Percentiles rank a stretch among this genome's conserved stretches.
phyloP scores from a whole-genome alignment of 352 stramenopile genomes.

The Phytophthora sp. region DNA sequence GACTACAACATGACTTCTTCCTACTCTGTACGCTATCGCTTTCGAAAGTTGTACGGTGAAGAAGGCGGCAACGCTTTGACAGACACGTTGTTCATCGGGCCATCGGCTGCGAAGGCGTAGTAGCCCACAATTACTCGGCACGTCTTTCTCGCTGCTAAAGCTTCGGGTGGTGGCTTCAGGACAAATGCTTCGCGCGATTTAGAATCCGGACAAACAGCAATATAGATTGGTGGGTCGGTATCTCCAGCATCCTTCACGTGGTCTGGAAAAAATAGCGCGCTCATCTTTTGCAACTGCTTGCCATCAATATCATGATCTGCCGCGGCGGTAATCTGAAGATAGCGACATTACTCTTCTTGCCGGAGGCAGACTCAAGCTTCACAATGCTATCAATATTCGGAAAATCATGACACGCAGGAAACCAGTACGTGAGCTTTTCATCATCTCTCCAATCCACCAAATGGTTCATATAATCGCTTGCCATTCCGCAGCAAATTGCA shows the following conservation, averaged over 20 bases:
- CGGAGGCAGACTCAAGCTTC: conserved; percentile 14
- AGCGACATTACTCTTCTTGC: conserved; percentile 17
- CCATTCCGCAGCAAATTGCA: conserved; percentile 22
- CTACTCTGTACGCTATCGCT: conserved; percentile 10
- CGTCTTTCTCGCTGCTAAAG: too few relatives aligned
- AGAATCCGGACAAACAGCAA: too few relatives aligned
- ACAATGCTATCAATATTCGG: conserved; percentile 33
- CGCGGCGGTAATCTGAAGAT: too few relatives aligned
- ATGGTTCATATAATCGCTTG: conserved; percentile 6
- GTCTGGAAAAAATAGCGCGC: too few relatives aligned
- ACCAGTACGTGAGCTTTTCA: conserved; percentile 24
- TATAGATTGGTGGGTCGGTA: too few relatives aligned
- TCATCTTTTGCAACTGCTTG: too few relatives aligned
- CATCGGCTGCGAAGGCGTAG: conserved; percentile 15
- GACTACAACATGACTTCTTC: neutral
- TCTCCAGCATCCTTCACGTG: too few relatives aligned
- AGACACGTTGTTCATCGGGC: conserved; percentile 4
- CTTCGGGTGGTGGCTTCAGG: too few relatives aligned
- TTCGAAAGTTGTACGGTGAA: conserved; percentile 4
- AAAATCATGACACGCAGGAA: conserved; percentile 26
- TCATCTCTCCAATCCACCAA: conserved; percentile 20
- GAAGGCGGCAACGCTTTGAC: conserved; percentile 3
- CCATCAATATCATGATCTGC: too few relatives aligned
- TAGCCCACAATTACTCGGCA: too few relatives aligned
- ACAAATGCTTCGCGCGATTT: too few relatives aligned